Percentiles rank a stretch among this genome's conserved stretches.
phyloP scores from a whole-genome alignment of 495 filamentous ascomycete species.

The Penicillium cataractarum region DNA sequence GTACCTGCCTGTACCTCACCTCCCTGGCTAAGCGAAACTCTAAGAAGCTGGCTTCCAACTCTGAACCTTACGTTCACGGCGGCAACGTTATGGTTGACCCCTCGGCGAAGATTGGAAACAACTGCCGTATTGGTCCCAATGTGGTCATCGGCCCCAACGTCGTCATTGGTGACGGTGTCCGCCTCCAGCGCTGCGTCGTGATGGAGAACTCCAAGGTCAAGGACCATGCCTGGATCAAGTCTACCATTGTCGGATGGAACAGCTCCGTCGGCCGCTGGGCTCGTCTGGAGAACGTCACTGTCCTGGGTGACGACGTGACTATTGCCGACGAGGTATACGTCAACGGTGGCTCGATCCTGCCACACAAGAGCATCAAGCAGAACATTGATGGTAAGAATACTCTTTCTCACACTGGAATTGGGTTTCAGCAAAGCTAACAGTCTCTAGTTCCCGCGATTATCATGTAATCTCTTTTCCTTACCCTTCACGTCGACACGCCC shows the following conservation, averaged over 20 bases:
- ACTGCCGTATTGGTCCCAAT: constrained; percentile 97
- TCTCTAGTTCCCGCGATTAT: constrained; percentile 76
- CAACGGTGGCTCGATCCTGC: constrained; percentile 94
- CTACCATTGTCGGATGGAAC: constrained; percentile 99
- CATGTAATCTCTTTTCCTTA: constrained; percentile 61
- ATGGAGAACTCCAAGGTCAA: constrained; percentile 91
- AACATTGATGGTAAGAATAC: constrained; percentile 82
- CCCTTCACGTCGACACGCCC: constrained; percentile 38
- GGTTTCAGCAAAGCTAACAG: constrained; percentile 16
- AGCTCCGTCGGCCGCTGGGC: constrained; percentile 95
- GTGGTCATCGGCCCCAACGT: constrained; percentile 96
- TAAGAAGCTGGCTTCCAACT: constrained; percentile 76
- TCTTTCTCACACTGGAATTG: neutral
- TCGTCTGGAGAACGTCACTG: constrained; percentile 94
- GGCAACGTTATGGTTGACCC: constrained; percentile 98
- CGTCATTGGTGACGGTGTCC: constrained; percentile 91
- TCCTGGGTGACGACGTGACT: constrained; percentile 98
- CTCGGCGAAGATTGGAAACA: constrained; percentile 94
- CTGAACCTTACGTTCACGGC: constrained; percentile 83
- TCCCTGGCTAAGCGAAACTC: constrained; percentile 91
- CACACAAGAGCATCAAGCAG: constrained; percentile 98
- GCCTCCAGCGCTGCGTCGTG: constrained; percentile 91
- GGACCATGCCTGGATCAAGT: constrained; percentile 99
- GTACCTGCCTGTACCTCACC: constrained; percentile 95
- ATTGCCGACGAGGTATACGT: constrained; percentile 99